Evolutionary conservation across 2,329 filamentous ascomycete genomes (phyloP).

Genomic region (Cladosporium austrohemisphaericum): DNA sequence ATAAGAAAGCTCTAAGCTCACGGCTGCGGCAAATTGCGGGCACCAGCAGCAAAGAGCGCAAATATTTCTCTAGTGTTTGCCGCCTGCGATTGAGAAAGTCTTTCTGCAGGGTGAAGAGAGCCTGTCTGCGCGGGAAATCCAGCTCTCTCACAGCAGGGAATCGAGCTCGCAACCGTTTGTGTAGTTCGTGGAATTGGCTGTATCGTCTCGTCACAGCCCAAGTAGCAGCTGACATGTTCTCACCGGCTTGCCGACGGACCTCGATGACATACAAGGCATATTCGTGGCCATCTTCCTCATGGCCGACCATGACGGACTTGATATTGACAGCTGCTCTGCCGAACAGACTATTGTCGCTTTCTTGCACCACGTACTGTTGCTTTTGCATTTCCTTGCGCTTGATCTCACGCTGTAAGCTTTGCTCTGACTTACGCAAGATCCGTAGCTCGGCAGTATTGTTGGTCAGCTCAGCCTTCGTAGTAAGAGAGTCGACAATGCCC

Average conservation of each 20-base stretch:
- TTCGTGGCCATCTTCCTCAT: constrained; percentile 87
- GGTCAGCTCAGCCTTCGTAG: constrained; percentile 89
- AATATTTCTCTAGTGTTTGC: constrained; percentile 76
- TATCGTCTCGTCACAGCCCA: constrained; percentile 93
- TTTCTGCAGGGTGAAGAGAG: constrained; percentile 94
- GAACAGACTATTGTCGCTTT: constrained; percentile 95
- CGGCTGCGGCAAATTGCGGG: constrained; percentile 93
- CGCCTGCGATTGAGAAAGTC: constrained; percentile 92
- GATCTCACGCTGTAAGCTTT: constrained; percentile 88
- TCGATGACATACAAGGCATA: constrained; percentile 92
- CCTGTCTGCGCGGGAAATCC: constrained; percentile 85
- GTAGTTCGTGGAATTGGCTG: constrained; percentile 93
- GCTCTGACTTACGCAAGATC: constrained; percentile 88
- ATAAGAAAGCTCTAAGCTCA: constrained; percentile 87
- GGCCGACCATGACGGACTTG: constrained; percentile 86
- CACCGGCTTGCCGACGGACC: constrained; percentile 82
- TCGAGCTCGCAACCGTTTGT: constrained; percentile 77
- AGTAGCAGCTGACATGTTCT: constrained; percentile 93
- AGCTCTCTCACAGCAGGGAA: constrained; percentile 86
- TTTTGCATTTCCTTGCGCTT: constrained; percentile 90
- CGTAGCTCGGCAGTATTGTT: constrained; percentile 93
- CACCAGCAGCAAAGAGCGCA: constrained; percentile 67
- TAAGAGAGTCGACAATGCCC: constrained; percentile 84
- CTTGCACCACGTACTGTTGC: constrained; percentile 95
- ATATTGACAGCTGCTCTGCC: constrained; percentile 86